Percentiles rank a stretch among this genome's conserved stretches.
Evolutionary conservation across 768 basidiomycete genomes (phyloP).

Genomic region (Pisolithus microcarpus): DNA sequence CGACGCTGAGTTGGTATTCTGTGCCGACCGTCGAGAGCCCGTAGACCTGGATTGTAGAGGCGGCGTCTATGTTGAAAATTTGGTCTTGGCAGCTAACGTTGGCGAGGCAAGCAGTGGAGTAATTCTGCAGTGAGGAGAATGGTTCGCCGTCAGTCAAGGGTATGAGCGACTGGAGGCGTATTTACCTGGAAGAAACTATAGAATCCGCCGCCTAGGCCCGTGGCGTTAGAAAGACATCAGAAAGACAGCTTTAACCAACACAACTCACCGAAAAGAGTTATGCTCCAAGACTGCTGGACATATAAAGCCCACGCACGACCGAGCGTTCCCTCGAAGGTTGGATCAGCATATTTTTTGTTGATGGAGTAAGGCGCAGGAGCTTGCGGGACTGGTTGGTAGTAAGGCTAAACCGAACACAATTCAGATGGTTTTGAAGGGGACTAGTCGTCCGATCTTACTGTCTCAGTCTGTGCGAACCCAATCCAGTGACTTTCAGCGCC

Average conservation of each 20-base stretch:
- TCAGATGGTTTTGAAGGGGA: not conserved
- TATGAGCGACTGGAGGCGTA: not conserved
- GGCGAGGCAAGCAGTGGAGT: constrained; percentile 32
- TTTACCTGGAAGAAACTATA: constrained; percentile 48
- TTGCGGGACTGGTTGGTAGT: constrained; percentile 42
- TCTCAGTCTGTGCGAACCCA: constrained; percentile 48
- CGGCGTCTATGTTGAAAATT: constrained; percentile 35
- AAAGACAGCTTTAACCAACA: no score
- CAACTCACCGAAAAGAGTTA: constrained; percentile 38
- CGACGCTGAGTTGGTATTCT: constrained; percentile 36
- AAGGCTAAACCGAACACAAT: constrained; percentile 29
- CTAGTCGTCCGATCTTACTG: constrained; percentile 21
- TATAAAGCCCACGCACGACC: constrained; percentile 38
- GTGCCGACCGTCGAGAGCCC: constrained; percentile 43
- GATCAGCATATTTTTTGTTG: constrained; percentile 32
- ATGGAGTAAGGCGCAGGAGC: constrained; percentile 36
- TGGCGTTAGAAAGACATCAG: constrained; percentile 5
- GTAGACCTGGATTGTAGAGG: constrained; percentile 37
- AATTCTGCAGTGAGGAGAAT: constrained; percentile 27
- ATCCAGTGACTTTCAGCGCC: constrained; percentile 43
- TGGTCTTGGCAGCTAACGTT: constrained; percentile 35
- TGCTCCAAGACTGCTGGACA: constrained; percentile 34
- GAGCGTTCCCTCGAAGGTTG: constrained; percentile 26
- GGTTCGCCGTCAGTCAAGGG: not conserved
- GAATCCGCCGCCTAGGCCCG: constrained; percentile 35